Base-by-base conservation (phyloP, 2,329 filamentous ascomycete species). In the Talaromyces sp. region DNA sequence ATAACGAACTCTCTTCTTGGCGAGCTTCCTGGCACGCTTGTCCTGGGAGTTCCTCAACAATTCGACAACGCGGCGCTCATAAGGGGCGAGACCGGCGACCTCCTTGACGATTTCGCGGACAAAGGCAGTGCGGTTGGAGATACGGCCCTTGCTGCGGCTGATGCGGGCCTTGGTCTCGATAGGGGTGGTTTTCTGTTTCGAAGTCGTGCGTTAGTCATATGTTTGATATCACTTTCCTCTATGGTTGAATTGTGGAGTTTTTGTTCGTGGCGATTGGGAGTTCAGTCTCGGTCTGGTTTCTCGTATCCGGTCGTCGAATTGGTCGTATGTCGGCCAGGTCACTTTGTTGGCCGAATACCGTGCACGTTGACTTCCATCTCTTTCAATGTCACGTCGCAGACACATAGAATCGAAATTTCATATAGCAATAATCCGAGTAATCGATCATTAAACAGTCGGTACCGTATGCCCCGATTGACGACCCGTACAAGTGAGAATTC, bases 21-120 rank as follows among this genome's bases (percentile, higher is more conserved):
- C 93, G 75, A 97, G 89, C 88, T 97, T 97, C 72, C 93, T 87
- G 74, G 93, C 93, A 81, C 93, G 91, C 90, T 97, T 97, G 82
- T 99, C 94, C 84, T 96, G 95, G 84, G 85, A 88, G 89, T 99
- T 99, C 75, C 94, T 91, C 81, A 99, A 89, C 77, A 99, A 84
- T 86, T 99, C 94, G 77, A 99, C 96, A 71, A 99, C 90, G 77
- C 94, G 91, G 80, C 94, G 93, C 88, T 99, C 94, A 79, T 99
- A 94, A 74, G 90, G 90, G 70, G 90, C 90, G 70, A 94, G 89
- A 75, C 89, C 94, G 79, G 92, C 87, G 78, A 97, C 94, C 84
- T 99, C 94, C 85, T 95, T 96, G 79, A 96, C 91, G 77, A 99
- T 88, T 76, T 97, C 92, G 72, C 94, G 86, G 70, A 97, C 93